Base-by-base conservation (phyloP, 192 early-diverging fungal genomes). In the Coemansia sp. region DNA sequence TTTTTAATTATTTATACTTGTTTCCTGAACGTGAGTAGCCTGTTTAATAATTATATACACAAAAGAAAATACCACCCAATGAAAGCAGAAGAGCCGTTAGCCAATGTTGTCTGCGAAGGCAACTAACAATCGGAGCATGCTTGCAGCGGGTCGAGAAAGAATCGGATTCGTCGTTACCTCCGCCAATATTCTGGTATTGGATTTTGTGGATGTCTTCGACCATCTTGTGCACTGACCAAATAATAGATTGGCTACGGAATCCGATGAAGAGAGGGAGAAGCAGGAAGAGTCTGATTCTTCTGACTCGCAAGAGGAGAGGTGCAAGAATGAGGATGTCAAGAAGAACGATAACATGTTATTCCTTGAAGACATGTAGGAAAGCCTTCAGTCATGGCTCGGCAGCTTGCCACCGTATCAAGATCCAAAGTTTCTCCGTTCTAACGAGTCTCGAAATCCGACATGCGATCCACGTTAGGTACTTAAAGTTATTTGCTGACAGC, bases 381-480 rank as follows among this genome's bases (percentile, higher is more conserved):
- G 15, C 3, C 40, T 43, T 11, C 40, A 43, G 10, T 15, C 40
- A 15, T 0, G 40, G 3, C 16, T 43, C 1, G 15, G 15, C 12
- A 16, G 15, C 40, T 43, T 43, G 10, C 1, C 40, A 15, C 7
- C 4, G 0, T 11, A 43, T 16, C 3, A 11, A 13, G 12, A 43
- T 8, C 40, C 71, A 9, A 15, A 11, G 61, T 73, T 73, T 29
- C 71, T 27, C 71, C 0, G 40, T 27, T 12, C 52, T 73, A 39
- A 39, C 13, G 18, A 18, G 34, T 3, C 61, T 63, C n/a, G 64
- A 47, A 35, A 35, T 8, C 34, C 34, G 34, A 4, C 7, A 35
- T 35, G 6, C 6, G 3, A 8, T 73, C 16, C 44, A 59, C 1
- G 60, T 60, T 50, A 62, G 56, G 16, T 3, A 52, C 16, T 50